Evolutionary conservation across 192 early-diverging fungal genomes (phyloP), one percentile per base, ranked within the genome.

Genomic region (Coemansia sp.): DNA sequence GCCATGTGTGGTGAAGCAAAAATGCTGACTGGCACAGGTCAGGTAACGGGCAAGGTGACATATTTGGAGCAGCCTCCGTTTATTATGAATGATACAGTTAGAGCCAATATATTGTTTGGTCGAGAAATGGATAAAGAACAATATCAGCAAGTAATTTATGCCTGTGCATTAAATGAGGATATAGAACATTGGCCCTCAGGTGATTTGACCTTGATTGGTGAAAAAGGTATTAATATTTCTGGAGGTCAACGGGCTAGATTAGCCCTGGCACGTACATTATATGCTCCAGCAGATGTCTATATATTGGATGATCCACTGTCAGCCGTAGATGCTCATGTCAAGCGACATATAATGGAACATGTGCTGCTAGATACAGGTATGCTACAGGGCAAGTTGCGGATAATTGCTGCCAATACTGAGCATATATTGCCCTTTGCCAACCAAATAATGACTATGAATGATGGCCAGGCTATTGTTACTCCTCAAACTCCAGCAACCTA

Each of bases 1-100:
- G 81, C 79, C 15, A 63, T 86, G 10, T 71, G 77, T 38, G 78
- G 81, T 4, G 94, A 98, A 74, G 94, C 92, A 86, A 86, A 89
- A 56, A 83, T 86, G 60, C 42, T 78, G 4, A 60, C 38, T 6
- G 92, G 92, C 10, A 67, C 83, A 2, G 90, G 92, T 4, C 79
- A 62, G 34, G 63, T 95, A 9, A 79, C 87, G 37, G 92, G 92
- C 3, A 63, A 68, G 1, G 65, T 73, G 49, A 64, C 58, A 1
- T 79, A 73, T 47, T 61, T 73, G 11, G 50, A 63, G 26, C 76
- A 79, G 36, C 53, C 64, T 46, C 65, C 79, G 1, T 77, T 58
- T 56, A 72, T 81, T 38, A 64, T 76, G 66, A 60, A 71, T 55
- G 70, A 40, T 24, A 70, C 74, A 0, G 40, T 82, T 23, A 59